Base-by-base conservation (phyloP, 2,329 filamentous ascomycete genomes). In the Penicillium sp. region DNA sequence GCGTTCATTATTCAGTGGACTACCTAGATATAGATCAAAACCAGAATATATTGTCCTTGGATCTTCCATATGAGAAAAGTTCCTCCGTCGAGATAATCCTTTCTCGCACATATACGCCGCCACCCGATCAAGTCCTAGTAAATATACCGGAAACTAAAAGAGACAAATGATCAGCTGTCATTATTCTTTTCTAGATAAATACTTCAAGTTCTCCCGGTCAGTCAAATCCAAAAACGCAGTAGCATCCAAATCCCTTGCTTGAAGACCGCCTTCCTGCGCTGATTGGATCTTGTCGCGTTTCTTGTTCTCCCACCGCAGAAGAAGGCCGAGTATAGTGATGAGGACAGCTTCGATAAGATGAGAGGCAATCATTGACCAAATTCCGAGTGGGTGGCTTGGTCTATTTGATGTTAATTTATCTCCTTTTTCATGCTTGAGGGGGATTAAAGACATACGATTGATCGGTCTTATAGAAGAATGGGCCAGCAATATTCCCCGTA, bases 401-500 rank as follows among this genome's bases (percentile, higher is more conserved):
- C 72, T 74, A 21, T 38, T 24, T 42, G 60, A 38, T 61, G 55
- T 47, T 23, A 45, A 26, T 3, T 30, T 1, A 21, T 40, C 26
- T n/a, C n/a, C n/a, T n/a, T n/a, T n/a, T n/a, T n/a, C n/a, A n/a
- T n/a, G n/a, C n/a, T n/a, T n/a, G n/a, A n/a, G n/a, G n/a, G n/a
- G n/a, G n/a, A n/a, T n/a, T n/a, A n/a, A n/a, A n/a, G n/a, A n/a
- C 64, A n/a, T 60, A 74, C 62, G 74, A 69, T 62, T 87, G 81
- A n/a, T 74, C 64, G 0, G 77, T 69, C 51, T 79, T 79, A 68
- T 85, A 87, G 70, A 86, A 86, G 68, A 86, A 85, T 0, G 84
- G 84, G 0, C 83, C 81, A 3, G 77, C 79, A 43, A 86, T 83
- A 63, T 86, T 86, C 5, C 83, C 83, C 1, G 80, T 76, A 62